A percentile compares a stretch with the other conserved stretches of the same genome.
Evolutionary conservation across 495 filamentous ascomycete species (phyloP).

Genomic region (Polyplosphaeria fusca): DNA sequence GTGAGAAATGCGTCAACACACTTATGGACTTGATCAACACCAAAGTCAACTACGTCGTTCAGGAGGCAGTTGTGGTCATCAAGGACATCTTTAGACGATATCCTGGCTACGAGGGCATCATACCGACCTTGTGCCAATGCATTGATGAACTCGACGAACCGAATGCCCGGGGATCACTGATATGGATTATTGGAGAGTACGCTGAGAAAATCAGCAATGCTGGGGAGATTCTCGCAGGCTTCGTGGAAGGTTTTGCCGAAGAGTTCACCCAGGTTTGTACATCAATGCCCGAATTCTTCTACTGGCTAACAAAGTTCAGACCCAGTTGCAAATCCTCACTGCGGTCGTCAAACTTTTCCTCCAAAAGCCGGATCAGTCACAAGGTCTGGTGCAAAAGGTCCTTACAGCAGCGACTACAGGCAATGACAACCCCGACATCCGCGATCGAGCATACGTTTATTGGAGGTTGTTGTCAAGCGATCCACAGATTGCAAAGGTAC

Average conservation of each 20-base stretch:
- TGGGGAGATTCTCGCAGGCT: constrained; percentile 79
- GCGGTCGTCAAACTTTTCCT: constrained; percentile 96
- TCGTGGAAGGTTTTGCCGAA: constrained; percentile 88
- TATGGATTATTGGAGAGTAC: constrained; percentile 99
- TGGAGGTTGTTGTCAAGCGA: constrained; percentile 97
- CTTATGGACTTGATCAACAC: constrained; percentile 90
- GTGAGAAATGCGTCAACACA: constrained; percentile 92
- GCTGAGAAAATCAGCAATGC: constrained; percentile 99
- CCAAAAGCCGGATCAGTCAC: constrained; percentile 85
- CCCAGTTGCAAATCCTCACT: constrained; percentile 91
- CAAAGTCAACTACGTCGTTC: constrained; percentile 98
- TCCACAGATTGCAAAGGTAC: constrained; percentile 76
- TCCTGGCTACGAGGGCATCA: constrained; percentile 95
- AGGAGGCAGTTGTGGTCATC: constrained; percentile 96
- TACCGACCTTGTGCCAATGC: constrained; percentile 91
- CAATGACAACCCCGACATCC: constrained; percentile 95
- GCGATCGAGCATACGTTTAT: constrained; percentile 96
- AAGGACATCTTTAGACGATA: constrained; percentile 98
- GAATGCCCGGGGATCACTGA: constrained; percentile 82
- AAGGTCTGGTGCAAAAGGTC: constrained; percentile 88
- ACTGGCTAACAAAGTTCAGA: constrained; percentile 49
- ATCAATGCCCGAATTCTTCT: too few relatives aligned
- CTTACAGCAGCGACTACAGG: constrained; percentile 88
- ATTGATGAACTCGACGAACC: constrained; percentile 97
- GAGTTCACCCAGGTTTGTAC: constrained; percentile 86